Evolutionary conservation across 2,329 filamentous ascomycete genomes (phyloP), one percentile per base, ranked within the genome.

Genomic region (Botryotinia calthae): DNA sequence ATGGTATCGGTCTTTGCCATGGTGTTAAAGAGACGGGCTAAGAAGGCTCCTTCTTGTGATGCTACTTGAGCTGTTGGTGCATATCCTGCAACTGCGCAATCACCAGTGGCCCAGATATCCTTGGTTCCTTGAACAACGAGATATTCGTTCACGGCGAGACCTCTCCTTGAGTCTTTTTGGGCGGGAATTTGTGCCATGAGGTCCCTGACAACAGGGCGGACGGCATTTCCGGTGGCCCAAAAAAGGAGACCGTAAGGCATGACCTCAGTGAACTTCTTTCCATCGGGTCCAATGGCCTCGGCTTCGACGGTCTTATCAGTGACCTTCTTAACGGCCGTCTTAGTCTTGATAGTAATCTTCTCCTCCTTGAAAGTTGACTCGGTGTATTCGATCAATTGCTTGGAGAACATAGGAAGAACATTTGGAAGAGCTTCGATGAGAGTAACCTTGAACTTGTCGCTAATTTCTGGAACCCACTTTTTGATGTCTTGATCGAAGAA

Each of bases 311-410:
- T 91, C 84, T 93, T 97, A 80, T 96, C 91, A 46, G 94, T 97
- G 74, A 99, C 96, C 75, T 92, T 95, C 88, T 98, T 98, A 82
- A 99, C 96, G 91, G 97, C 97, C 77, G 96, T 98, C 89, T 98
- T 98, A 79, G 96, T 97, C 84, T 93, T 92, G 85, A 99, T 97
- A 79, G 93, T 91, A 82, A 99, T 99, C 82, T 94, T 95, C 85
- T 99, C 96, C 86, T 99, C 96, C 85, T 97, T 96, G 87, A 99
- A 97, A 64, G 95, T 98, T 84, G 95, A 95, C 86, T 99, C 96
- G 79, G 96, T 99, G 87, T 99, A 99, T 81, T 99, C 96, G 81
- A 99, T 98, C 81, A 99, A 87, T 84, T 97, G 94, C 89, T 98
- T 98, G 82, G 94, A 97, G 88, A 99, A 99, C 88, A 95, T 97